Evolutionary conservation across 1,284 basidiomycete genomes (phyloP), one percentile per base, ranked within the genome.

Genomic region (Microbotryum intermedium): DNA sequence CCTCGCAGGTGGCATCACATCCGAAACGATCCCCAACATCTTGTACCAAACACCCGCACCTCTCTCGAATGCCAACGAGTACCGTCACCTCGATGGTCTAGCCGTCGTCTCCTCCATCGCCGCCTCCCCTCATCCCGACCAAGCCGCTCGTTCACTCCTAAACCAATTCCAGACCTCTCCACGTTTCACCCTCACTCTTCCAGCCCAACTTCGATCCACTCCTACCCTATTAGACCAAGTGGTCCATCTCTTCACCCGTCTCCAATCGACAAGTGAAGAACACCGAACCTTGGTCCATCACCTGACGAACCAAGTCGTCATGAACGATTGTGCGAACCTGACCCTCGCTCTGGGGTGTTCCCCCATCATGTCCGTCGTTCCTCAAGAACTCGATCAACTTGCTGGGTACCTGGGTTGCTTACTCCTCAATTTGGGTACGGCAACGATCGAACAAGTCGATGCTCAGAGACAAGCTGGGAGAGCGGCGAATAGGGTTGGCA

Each of bases 41-140:
- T 5, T 82, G 78, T 59, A 70, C 0, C 69, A 69, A 26, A 64
- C 55, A 2, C 59, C 65, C 4, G 67, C 67, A 1, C 62, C 63
- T 1, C 51, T 70, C 4, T 11, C 34, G 18, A 7, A 46, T 1
- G 23, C 44, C 0, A 58, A 56, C 25, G 34, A 44, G 7, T 69
- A 70, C 47, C 64, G 74, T 25, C 60, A 77, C 0, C 76, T 93
- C 21, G 84, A 88, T 65, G 93, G 94, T 0, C 79, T 97, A 23
- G 93, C 94, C 7, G 84, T 97, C 54, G 88, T 97, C 55, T 92
- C 89, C 20, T 90, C 92, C 30, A 91, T 97, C 64, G 81, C 90
- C 13, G 81, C 83, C 2, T 85, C 88, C 0, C 51, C 59, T 0
- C 77, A 83, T n/a, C 90, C 93, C 28, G 73, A 83, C 23, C 20